Evolutionary conservation across 192 early-diverging fungal species (phyloP), one percentile per base, ranked within the genome.

Genomic region (Coemansia sp.): DNA sequence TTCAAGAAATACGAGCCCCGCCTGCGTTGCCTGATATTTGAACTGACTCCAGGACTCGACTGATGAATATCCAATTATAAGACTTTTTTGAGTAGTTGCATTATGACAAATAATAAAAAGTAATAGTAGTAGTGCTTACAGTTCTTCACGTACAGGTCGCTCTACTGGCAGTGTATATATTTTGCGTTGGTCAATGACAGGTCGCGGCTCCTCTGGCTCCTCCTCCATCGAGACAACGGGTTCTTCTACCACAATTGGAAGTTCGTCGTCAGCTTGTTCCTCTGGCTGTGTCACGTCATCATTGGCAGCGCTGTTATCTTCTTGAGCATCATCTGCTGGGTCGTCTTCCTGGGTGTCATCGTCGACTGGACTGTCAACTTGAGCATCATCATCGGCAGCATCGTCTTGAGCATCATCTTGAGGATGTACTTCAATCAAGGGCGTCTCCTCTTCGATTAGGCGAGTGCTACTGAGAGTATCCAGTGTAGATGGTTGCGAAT

Each of bases 81-180:
- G 36, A 1, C 1, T 38, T 38, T 38, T 38, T 38, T 38, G 36
- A 8, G 10, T 10, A 38, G 7, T 10, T 38, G 7, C 0, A 5
- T 15, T 46, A 4, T 46, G 20, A 47, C 47, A 33, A 22, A 10
- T 0, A 2, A 47, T 27, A 31, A 43, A 10, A 33, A 50, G 18
- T 53, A 12, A 4, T 2, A 31, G 33, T 57, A 15, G 24, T 4
- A 11, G 27, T 29, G 24, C 18, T n/a, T 68, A 74, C 38, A 74
- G 47, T 13, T 74, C 72, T 31, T 64, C 66, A 15, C 50, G 52
- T 29, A 53, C 52, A 3, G 66, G 72, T 3, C 67, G 67, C 36
- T 69, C 73, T 3, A 70, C 73, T 15, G 73, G 68, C 13, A 69
- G 52, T 24, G 60, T 63, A 18, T 65, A 75, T 8, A 60, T 18